Percentiles rank a stretch among this genome's conserved stretches.
phyloP scores from a whole-genome alignment of 768 basidiomycete species.

The Pholiota conissans region DNA sequence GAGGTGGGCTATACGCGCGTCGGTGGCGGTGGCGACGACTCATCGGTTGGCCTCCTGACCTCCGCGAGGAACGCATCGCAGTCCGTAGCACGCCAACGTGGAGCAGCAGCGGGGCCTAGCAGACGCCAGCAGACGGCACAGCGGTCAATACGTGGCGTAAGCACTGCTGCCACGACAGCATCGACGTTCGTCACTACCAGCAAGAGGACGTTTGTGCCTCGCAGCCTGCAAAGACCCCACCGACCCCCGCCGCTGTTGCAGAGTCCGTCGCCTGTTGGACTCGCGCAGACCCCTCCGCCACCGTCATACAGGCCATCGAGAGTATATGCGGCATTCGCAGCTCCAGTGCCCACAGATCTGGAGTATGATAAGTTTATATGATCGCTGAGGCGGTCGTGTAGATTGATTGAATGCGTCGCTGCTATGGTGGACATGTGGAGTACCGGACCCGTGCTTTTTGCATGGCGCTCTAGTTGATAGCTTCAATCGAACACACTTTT shows the following conservation, averaged over 20 bases:
- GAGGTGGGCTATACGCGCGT: not conserved
- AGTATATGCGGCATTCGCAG: slow-evolving; percentile 30
- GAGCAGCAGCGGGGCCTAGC: not conserved
- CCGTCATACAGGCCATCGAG: slow-evolving; percentile 22
- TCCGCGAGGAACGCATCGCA: not conserved
- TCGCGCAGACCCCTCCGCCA: slow-evolving; percentile 18
- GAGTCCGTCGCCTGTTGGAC: slow-evolving; percentile 28
- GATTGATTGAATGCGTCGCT: not conserved
- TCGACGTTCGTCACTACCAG: slow-evolving; percentile 4
- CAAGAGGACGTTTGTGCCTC: not conserved
- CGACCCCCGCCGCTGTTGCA: slow-evolving; percentile 28
- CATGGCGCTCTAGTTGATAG: not conserved
- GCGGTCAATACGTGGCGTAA: slow-evolving; percentile 17
- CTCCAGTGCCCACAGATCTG: slow-evolving; percentile 16
- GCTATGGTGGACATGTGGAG: not conserved
- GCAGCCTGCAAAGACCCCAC: slow-evolving; percentile 23
- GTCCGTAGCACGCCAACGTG: not conserved
- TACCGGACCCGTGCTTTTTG: not conserved
- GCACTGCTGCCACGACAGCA: slow-evolving; percentile 2
- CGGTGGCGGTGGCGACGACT: slow-evolving; percentile 13
- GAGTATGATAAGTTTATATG: not conserved
- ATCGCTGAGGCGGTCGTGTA: not conserved
- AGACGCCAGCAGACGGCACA: slow-evolving; percentile 9
- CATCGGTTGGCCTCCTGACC: not conserved
- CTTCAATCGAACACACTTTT: not conserved